Evolutionary conservation across 192 early-diverging fungal species (phyloP).

Genomic region (Globomyces pollinis-pini): DNA sequence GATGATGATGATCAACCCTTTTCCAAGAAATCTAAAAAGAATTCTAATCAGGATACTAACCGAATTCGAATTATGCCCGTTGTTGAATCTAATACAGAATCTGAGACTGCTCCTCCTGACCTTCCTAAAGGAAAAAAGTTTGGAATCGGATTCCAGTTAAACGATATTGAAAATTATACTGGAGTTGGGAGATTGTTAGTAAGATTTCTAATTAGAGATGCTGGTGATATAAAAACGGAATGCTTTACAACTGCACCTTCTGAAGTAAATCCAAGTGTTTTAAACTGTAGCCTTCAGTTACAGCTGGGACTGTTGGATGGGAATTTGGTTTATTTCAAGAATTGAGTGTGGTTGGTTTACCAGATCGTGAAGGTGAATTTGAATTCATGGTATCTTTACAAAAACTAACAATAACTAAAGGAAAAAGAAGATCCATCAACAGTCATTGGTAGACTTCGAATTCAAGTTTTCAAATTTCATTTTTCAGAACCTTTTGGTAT

Average conservation of each 20-base stretch:
- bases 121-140: background rate
- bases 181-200: background rate
- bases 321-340: constrained; percentile 1
- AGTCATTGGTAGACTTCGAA: background rate
- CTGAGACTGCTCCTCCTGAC: too few species aligned
- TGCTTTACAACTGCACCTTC: background rate
- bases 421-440: background rate
- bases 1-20: too few species aligned
- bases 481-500: background rate
- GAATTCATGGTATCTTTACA: background rate
- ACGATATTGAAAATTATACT: background rate
- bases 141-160: background rate
- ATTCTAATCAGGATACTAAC: too few species aligned
- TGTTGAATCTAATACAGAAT: too few species aligned
- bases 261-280: background rate
- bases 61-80: too few species aligned
- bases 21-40: too few species aligned
- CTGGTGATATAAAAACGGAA: background rate
- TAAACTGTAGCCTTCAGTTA: background rate
- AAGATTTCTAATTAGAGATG: background rate
- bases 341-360: background rate
- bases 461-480: constrained; percentile 8
- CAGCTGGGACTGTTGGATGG: background rate
- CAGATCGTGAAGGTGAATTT: background rate
- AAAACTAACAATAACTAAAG: background rate